Conservation (phyloP, 192 early-diverging fungal species). For the Gamsiella multidivaricata region DNA sequence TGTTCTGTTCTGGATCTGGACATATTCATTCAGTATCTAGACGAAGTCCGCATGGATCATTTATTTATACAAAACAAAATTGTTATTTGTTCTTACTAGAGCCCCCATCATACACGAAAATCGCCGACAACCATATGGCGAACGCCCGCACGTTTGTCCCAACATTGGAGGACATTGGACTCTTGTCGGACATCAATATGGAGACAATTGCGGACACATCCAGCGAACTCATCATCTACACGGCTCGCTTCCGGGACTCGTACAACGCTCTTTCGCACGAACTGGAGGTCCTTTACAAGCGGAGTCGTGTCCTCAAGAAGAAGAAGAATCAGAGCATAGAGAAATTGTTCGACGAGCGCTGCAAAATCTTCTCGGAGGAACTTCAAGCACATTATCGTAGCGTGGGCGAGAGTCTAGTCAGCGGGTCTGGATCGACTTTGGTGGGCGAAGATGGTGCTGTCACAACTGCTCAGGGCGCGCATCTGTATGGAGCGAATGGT, state of each 20-base stretch:
- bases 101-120: conserved; percentile 43
- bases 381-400: conserved; percentile 47
- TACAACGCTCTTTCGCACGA: conserved; percentile 38
- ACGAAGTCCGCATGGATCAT: too few species aligned
- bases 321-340: conserved; percentile 34
- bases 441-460: background rate
- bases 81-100: background rate
- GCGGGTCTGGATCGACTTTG: background rate
- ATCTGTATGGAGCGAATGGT: too few species aligned
- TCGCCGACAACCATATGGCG: conserved; percentile 34
- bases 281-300: conserved; percentile 30
- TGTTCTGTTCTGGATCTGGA: background rate
- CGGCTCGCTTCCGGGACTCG: conserved; percentile 40
- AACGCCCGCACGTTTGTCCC: conserved; percentile 38
- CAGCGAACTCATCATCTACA: conserved; percentile 43
- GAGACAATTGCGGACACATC: conserved; percentile 39
- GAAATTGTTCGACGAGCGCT: conserved; percentile 46
- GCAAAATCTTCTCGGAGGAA: conserved; percentile 39
- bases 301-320: conserved; percentile 29
- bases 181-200: conserved; percentile 45
- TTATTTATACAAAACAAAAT: too few species aligned
- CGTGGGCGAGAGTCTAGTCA: conserved; percentile 33
- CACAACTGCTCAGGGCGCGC: background rate
- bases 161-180: conserved; percentile 33
- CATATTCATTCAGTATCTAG: too few species aligned